Evolutionary conservation across 495 filamentous ascomycete genomes (phyloP), one percentile per base, ranked within the genome.

Genomic region (Podospora tetraspora): DNA sequence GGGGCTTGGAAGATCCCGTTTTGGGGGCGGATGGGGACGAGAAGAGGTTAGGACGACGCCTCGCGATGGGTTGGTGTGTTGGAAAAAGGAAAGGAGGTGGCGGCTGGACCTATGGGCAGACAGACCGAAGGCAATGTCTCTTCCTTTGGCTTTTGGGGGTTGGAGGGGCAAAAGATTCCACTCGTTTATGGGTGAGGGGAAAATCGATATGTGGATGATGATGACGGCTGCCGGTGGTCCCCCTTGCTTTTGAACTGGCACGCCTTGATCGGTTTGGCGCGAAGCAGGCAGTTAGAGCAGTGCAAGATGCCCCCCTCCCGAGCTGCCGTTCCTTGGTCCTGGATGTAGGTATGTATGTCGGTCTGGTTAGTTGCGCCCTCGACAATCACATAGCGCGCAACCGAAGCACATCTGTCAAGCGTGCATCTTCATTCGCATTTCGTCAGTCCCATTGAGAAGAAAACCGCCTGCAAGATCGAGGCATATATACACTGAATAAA

Each of bases 371-470:
- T n/a, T 3, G 12, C 19, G 43, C 16, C 43, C 43, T 8, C 43
- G 43, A 52, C 19, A 58, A 12, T 22, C 63, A 29, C 63, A 30
- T 30, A 37, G 3, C 27, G 52, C 56, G 27, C 56, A 12, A 2
- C 34, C 43, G 11, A 64, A 23, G 24, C 22, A 58, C 21, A 19
- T 57, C 57, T 43, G 65, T n/a, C 37, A 66, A 66, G 13, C 73
- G 64, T 64, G 64, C 32, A 59, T 65, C 60, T 72, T 76, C 71
- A 73, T 76, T 73, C 69, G 65, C 71, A 61, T 77, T 68, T 74
- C 76, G 59, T 77, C 63, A 71, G 74, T 69, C 74, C 63, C 74
- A 73, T 75, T 69, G 67, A 70, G 60, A 62, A 60, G 27, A 61
- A 64, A 57, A 34, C 62, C 61, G 57, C 56, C 63, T 29, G 59